Percentiles rank a stretch among this genome's conserved stretches.
phyloP scores from a whole-genome alignment of 2,329 filamentous ascomycete species.

The Mycogone perniciosa region DNA sequence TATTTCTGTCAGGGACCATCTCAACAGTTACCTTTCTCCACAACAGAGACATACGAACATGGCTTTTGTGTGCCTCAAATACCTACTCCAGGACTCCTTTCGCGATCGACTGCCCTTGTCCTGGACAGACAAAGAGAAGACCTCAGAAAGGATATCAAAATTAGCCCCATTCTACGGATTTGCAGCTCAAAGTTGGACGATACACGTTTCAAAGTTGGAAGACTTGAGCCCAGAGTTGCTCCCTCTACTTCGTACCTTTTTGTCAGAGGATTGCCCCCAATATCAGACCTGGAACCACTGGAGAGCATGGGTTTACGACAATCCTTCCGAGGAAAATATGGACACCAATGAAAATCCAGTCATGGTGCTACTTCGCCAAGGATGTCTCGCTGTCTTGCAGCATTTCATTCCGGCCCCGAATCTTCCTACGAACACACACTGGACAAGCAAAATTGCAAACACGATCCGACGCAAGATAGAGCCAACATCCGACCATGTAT shows the following conservation, averaged over 20 bases:
- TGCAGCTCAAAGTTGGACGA: conserved; percentile 14
- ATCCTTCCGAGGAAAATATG: neutral
- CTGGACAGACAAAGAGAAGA: conserved; percentile 1
- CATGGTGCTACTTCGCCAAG: conserved; percentile 8
- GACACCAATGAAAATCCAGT: neutral
- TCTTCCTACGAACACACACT: neutral
- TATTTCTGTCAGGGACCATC: conserved; percentile 6
- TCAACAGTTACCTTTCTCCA: conserved; percentile 7
- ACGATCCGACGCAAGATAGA: neutral
- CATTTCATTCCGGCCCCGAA: conserved; percentile 3
- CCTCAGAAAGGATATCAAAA: neutral
- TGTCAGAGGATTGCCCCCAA: conserved; percentile 11
- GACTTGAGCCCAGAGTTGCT: conserved; percentile 11
- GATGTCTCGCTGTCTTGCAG: conserved; percentile 6
- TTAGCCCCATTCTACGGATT: conserved; percentile 15
- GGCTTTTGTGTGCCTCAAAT: conserved; percentile 16
- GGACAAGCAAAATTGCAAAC: neutral
- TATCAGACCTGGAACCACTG: conserved; percentile 15
- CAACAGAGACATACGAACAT: conserved; percentile 16
- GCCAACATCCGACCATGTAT: neutral
- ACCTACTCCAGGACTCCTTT: conserved; percentile 13
- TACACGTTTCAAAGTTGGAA: conserved; percentile 9
- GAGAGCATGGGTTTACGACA: conserved; percentile 3
- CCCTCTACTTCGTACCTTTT: conserved; percentile 8
- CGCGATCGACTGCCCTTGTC: conserved; percentile 1